Percentiles rank a stretch among this genome's conserved stretches.
These are phyloP conservation scores for Cladosporium sp. DNA, from an alignment of 2,329 filamentous ascomycete genomes.

Conservation along the genomic window DNA sequence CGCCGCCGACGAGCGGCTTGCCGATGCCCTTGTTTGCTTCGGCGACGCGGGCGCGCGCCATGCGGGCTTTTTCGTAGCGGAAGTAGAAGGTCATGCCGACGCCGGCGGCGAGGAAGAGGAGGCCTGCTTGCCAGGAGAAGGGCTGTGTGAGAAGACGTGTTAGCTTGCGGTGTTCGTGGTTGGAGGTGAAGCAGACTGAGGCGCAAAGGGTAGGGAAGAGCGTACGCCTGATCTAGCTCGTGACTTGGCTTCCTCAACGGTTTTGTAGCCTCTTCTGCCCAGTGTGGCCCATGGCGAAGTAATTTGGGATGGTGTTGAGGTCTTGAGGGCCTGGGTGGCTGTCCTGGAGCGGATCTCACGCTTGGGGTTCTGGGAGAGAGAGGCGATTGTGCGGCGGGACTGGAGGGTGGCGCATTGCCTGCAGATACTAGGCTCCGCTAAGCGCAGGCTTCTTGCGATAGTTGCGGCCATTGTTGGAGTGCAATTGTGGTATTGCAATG, in stretches of 20 bases:
- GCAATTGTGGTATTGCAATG: slow-evolving; percentile 22
- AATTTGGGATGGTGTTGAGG: slow-evolving; percentile 20
- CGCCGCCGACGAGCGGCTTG: slow-evolving; percentile 86
- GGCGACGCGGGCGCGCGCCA: slow-evolving; percentile 84
- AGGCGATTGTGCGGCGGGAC: slow-evolving; percentile 24
- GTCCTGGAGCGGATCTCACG: slow-evolving; percentile 31
- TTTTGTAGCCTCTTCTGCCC: slow-evolving; percentile 36
- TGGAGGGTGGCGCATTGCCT: slow-evolving; percentile 28
- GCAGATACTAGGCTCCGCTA: slow-evolving; percentile 26
- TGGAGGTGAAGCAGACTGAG: slow-evolving; percentile 7
- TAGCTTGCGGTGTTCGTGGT: slow-evolving; percentile 19
- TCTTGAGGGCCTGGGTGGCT: slow-evolving; percentile 3
- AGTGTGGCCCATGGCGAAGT: slow-evolving; percentile 28
- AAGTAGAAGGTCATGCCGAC: slow-evolving; percentile 84
- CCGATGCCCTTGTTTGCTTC: slow-evolving; percentile 93
- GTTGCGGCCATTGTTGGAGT: slow-evolving; percentile 15
- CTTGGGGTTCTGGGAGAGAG: slow-evolving; percentile 25
- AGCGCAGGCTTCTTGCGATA: slow-evolving; percentile 21
- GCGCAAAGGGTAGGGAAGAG: slow-evolving; percentile 23
- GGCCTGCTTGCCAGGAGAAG: slow-evolving; percentile 88
- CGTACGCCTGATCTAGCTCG: slow-evolving; percentile 47
- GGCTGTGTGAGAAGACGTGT: slow-evolving; percentile 59
- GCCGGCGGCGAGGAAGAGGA: slow-evolving; percentile 80
- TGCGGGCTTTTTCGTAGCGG: slow-evolving; percentile 84
- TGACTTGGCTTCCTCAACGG: slow-evolving; percentile 48